phyloP scores from a whole-genome alignment of 345 rosid species.

The Eucalyptus tenuipes region DNA sequence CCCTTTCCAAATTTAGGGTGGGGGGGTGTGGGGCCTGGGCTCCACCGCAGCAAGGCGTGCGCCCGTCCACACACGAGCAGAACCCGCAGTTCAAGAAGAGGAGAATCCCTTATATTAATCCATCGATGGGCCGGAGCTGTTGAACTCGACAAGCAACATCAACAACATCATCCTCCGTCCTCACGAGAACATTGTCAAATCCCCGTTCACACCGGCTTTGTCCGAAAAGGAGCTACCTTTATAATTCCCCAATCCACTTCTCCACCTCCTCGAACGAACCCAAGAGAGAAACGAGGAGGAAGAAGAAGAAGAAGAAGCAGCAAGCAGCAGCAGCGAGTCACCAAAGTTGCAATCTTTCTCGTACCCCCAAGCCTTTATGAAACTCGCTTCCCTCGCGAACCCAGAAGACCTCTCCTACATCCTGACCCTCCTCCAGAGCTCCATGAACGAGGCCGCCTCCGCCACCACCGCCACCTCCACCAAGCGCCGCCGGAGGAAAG shows the following conservation, averaged over 20 bases:
- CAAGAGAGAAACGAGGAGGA: not conserved
- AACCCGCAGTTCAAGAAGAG: not conserved
- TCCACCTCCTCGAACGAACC: not conserved
- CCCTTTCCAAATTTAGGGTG: not conserved
- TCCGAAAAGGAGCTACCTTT: not conserved
- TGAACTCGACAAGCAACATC: not conserved
- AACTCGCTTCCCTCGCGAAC: not conserved
- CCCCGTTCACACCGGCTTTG: not conserved
- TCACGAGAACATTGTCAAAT: not conserved
- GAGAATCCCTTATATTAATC: not conserved
- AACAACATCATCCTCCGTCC: not conserved
- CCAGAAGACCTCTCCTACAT: not conserved
- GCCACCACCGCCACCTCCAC: not conserved
- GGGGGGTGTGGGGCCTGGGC: not conserved
- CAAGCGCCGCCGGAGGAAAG: not conserved
- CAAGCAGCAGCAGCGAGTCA: accelerated
- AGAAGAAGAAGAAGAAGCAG: not conserved
- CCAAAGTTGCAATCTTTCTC: not conserved
- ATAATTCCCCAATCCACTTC: not conserved
- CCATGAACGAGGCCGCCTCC: conserved; percentile 4
- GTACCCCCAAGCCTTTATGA: not conserved
- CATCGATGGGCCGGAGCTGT: not conserved
- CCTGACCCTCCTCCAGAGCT: not conserved
- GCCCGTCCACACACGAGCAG: not conserved
- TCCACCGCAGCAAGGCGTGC: not conserved